A percentile compares a stretch with the other conserved stretches of the same genome.
Evolutionary conservation across 805 yeast genomes (phyloP).

Genomic region (Pichia heedii): DNA sequence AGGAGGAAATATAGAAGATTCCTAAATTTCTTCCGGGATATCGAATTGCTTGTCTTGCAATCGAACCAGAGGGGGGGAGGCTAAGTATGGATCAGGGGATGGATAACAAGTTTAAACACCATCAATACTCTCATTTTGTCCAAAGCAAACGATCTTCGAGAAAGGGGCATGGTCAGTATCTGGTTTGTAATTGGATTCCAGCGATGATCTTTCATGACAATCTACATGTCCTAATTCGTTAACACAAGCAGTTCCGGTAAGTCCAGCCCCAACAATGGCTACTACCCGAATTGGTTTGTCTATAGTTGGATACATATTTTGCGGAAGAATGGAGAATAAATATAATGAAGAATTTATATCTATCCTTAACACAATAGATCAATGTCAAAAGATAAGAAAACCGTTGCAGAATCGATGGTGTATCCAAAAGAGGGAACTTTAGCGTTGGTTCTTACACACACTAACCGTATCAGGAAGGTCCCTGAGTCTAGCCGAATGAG

Average conservation of each 20-base stretch:
- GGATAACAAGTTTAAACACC: conserved; percentile 30
- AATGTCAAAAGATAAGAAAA: too few relatives aligned
- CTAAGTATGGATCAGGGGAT: conserved; percentile 16
- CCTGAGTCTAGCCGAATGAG: too few relatives aligned
- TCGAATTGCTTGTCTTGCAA: conserved; percentile 3
- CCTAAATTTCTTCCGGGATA: conserved; percentile 14
- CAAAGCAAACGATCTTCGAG: conserved; percentile 30
- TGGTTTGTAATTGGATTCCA: neutral
- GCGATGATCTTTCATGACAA: conserved; percentile 19
- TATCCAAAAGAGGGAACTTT: too few relatives aligned
- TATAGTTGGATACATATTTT: neutral
- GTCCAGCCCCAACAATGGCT: conserved; percentile 34
- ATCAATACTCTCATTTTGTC: conserved; percentile 31
- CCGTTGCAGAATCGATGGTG: too few relatives aligned
- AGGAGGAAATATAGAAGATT: conserved; percentile 6
- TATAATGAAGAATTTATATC: too few relatives aligned
- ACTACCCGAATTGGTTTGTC: conserved; percentile 11
- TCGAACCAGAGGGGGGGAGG: conserved; percentile 12
- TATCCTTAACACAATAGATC: too few relatives aligned
- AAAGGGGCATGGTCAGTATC: conserved; percentile 22
- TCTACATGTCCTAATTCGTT: conserved; percentile 26
- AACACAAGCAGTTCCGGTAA: conserved; percentile 30
- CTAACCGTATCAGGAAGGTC: too few relatives aligned
- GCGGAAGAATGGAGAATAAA: too few relatives aligned
- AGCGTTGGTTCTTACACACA: too few relatives aligned